phyloP scores from a whole-genome alignment of 371 early-diverging fungal species.

The Zopfochytrium polystomum region DNA sequence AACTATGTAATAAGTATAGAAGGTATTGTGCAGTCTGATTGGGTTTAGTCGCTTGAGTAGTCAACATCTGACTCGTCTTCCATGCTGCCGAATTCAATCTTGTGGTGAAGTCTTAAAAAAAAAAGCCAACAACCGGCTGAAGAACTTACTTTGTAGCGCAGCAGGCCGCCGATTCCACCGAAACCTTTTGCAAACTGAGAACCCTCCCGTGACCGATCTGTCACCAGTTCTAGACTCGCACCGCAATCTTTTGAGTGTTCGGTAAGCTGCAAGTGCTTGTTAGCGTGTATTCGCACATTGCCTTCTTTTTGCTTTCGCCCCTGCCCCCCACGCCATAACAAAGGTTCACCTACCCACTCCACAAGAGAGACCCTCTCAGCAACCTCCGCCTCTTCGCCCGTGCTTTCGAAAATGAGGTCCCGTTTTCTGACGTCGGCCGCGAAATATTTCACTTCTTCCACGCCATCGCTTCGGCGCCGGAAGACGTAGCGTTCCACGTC shows the following conservation, averaged over 20 bases:
- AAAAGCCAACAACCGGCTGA: not conserved
- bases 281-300: not conserved
- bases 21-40: no score
- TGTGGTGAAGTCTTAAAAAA: not conserved
- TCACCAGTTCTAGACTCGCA: slow-evolving; percentile 90
- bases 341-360: slow-evolving; percentile 71
- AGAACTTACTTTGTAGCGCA: slow-evolving; percentile 85
- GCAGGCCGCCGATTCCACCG: slow-evolving; percentile 98
- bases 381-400: slow-evolving; percentile 63
- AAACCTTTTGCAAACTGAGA: slow-evolving; percentile 98
- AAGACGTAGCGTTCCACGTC: slow-evolving; percentile 70
- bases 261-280: slow-evolving; percentile 65
- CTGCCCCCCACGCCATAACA: not conserved
- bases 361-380: slow-evolving; percentile 75
- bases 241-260: slow-evolving; percentile 96
- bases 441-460: slow-evolving; percentile 65
- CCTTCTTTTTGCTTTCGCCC: no score
- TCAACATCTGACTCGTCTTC: not conserved
- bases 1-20: no score
- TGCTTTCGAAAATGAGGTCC: slow-evolving; percentile 56
- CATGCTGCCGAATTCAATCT: not conserved
- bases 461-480: slow-evolving; percentile 67
- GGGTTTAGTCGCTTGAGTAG: not conserved
- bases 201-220: slow-evolving; percentile 96
- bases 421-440: slow-evolving; percentile 40